phyloP scores from a whole-genome alignment of 257 asterid species.

The Linderniella brevidens region DNA sequence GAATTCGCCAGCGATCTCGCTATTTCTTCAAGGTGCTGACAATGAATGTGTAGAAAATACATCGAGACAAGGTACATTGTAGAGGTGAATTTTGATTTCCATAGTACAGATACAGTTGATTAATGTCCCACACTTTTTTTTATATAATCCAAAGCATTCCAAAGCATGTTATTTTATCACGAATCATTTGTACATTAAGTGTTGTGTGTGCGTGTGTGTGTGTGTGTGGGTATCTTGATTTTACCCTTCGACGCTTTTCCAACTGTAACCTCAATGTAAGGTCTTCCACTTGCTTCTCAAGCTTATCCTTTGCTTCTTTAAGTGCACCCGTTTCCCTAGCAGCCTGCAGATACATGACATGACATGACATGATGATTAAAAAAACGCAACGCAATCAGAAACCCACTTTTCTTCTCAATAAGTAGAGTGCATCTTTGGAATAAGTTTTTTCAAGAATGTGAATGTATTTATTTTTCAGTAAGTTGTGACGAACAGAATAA shows the following conservation, averaged over 20 bases:
- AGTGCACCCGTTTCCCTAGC: conserved; percentile 97
- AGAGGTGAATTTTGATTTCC: no score
- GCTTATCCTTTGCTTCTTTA: conserved; percentile 93
- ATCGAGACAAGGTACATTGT: background rate
- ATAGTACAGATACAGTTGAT: background rate
- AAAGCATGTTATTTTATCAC: background rate
- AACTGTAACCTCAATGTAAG: conserved; percentile 85
- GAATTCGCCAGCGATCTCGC: background rate
- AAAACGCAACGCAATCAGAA: no score
- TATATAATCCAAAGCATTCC: background rate
- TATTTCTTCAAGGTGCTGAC: no score
- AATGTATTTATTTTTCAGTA: background rate
- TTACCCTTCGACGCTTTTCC: conserved; percentile 93
- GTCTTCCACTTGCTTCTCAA: conserved; percentile 97
- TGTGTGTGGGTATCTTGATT: background rate
- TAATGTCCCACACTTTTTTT: background rate
- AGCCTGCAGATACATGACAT: conserved; percentile 53
- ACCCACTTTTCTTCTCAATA: no score
- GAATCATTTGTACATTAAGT: background rate
- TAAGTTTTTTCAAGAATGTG: background rate
- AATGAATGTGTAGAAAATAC: background rate
- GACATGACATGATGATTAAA: no score
- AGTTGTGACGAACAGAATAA: background rate
- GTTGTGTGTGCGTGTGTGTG: background rate
- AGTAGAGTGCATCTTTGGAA: background rate